Base-by-base conservation (phyloP, 495 filamentous ascomycete genomes). In the Thermothielavioides terrestris region DNA sequence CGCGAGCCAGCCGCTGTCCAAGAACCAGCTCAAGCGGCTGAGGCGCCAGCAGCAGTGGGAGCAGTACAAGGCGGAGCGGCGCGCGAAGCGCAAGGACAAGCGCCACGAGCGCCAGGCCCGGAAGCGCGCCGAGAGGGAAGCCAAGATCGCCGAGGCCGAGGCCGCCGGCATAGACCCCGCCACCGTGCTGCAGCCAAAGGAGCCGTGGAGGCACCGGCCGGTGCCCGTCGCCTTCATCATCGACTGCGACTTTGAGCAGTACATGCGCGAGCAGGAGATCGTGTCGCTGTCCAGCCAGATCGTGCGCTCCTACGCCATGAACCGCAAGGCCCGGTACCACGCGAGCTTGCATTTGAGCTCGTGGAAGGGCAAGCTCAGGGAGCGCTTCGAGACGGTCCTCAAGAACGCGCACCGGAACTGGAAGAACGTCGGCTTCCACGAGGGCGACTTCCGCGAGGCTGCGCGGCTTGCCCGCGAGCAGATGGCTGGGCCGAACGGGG, bases 221-320 rank as follows among this genome's bases (percentile, higher is more conserved):
- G 68, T 89, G 6, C 90, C 91, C 2, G 65, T 97, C 6, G 77
- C 87, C 0, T 59, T 97, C 55, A 69, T 99, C 31, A 66, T 99
- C 54, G 92, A 99, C 64, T 97, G 94, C 64, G 81, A 85, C 52
- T 99, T 91, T 55, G 88, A 99, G 55, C 77, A 85, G 10, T 71
- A 91, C 58, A 99, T 99, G 92, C 72, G 69, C 23, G 80, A 85
- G 0, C 80, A 83, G 45, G 94, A 99, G 61, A 71, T 87, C 15
- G 81, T 85, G 7, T 95, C 89, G 3, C 75, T 98, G 9, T 79
- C 76, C 2, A 76, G 77, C 22, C 92, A 99, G 66, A 66, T 99
- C 46, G 92, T 88, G 2, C 74, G 94, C 18, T 81, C 77, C 54
- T 97, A 99, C 70, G 89, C 90, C 4, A 85, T 94, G 56, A 95